A percentile compares a stretch with the other conserved stretches of the same genome.
Evolutionary conservation across 768 basidiomycete genomes (phyloP).

Genomic region (Rhizopogon salebrosus): DNA sequence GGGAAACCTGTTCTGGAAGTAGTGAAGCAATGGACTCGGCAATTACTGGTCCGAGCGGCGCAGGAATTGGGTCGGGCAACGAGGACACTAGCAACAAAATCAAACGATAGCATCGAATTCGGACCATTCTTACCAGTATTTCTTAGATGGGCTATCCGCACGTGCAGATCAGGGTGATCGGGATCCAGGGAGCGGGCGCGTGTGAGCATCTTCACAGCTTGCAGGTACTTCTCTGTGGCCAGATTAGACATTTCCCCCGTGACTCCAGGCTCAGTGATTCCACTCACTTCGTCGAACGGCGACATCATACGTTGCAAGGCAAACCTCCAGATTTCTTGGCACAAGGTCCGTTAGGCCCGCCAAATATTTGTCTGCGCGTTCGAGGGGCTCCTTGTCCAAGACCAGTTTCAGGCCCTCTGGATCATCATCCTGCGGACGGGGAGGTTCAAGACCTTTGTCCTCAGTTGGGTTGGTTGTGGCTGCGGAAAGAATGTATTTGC

Average conservation of each 20-base stretch:
- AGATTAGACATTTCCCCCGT: background rate
- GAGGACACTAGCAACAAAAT: conserved; percentile 34
- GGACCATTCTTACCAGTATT: conserved; percentile 37
- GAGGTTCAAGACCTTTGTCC: conserved; percentile 66
- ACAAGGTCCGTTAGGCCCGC: conserved; percentile 54
- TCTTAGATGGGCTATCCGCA: conserved; percentile 63
- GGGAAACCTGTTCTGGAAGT: conserved; percentile 50
- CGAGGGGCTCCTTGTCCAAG: conserved; percentile 57
- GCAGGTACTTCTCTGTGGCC: conserved; percentile 67
- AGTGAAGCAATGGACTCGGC: conserved; percentile 42
- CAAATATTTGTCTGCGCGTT: conserved; percentile 69
- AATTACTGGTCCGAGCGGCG: conserved; percentile 46
- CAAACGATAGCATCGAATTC: conserved; percentile 1
- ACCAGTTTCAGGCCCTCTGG: conserved; percentile 76
- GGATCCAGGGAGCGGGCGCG: conserved; percentile 49
- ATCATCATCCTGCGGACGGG: conserved; percentile 68
- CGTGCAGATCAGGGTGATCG: conserved; percentile 63
- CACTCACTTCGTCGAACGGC: conserved; percentile 72
- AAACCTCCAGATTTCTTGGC: conserved; percentile 55
- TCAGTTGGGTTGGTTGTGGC: conserved; percentile 34
- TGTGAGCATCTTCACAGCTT: conserved; percentile 66
- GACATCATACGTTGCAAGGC: conserved; percentile 77
- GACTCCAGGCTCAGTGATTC: background rate
- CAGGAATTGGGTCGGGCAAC: conserved; percentile 37
- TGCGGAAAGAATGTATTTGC: conserved; percentile 15